Conservation (phyloP, 2,329 filamentous ascomycete species). For the Aureobasidium sp. region DNA sequence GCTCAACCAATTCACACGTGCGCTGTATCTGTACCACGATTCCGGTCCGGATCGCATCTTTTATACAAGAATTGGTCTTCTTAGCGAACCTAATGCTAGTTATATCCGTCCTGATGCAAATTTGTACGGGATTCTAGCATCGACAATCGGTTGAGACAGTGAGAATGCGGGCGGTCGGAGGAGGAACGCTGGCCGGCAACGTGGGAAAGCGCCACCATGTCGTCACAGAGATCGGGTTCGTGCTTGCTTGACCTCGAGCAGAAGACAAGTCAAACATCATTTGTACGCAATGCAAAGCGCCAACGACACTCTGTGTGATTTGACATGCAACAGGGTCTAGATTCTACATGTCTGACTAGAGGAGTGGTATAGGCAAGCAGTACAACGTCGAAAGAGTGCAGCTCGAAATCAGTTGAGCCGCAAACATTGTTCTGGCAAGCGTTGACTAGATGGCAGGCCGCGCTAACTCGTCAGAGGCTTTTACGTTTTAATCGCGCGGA, state of each 20-base stretch:
- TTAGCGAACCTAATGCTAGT: background rate
- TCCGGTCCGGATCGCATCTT: background rate
- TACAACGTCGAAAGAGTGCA: background rate
- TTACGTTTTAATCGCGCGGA: conserved; percentile 10
- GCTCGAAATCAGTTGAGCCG: background rate
- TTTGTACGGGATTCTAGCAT: background rate
- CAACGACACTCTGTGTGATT: background rate
- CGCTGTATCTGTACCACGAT: background rate
- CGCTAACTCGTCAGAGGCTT: conserved; percentile 12
- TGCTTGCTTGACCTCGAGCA: background rate
- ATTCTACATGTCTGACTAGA: background rate
- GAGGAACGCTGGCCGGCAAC: background rate
- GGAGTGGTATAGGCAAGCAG: background rate
- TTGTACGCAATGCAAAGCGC: background rate
- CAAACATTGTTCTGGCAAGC: background rate
- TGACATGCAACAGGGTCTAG: background rate
- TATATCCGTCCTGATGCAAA: background rate
- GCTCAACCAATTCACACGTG: background rate
- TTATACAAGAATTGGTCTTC: background rate
- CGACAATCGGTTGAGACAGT: conserved; percentile 2
- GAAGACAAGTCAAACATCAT: background rate
- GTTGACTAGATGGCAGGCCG: background rate
- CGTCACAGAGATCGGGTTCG: background rate
- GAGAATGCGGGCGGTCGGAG: background rate
- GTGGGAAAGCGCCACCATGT: conserved; percentile 6